Evolutionary conservation across 768 basidiomycete genomes (phyloP).

Genomic region (Tephrocybe sp.): DNA sequence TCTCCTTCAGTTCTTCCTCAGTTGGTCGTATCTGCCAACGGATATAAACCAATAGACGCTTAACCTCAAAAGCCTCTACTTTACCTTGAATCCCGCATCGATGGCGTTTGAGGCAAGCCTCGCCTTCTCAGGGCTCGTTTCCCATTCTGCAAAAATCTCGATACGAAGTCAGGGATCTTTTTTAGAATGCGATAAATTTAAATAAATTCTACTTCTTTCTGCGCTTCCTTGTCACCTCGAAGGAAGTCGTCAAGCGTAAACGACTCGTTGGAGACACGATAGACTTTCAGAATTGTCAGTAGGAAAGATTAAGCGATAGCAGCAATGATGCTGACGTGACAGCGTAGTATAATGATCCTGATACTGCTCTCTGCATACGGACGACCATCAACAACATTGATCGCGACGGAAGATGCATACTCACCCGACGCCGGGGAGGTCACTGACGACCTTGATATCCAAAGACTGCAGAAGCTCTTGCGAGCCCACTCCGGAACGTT

Average conservation of each 20-base stretch:
- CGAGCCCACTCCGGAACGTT: conserved; percentile 69
- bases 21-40: conserved; percentile 60
- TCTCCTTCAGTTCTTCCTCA: conserved; percentile 68
- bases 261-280: conserved; percentile 65
- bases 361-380: conserved; percentile 64
- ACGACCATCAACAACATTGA: no score
- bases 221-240: conserved; percentile 60
- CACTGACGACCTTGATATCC: conserved; percentile 62
- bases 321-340: conserved; percentile 41
- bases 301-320: neutral
- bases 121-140: conserved; percentile 65
- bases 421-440: conserved; percentile 70
- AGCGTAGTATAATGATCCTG: conserved; percentile 77
- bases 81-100: conserved; percentile 73
- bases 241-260: conserved; percentile 69
- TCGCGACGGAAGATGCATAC: conserved; percentile 17
- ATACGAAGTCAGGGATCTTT: neutral
- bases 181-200: neutral
- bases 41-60: no score
- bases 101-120: conserved; percentile 69
- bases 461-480: conserved; percentile 53
- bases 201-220: conserved; percentile 45
- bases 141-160: conserved; percentile 67
- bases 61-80: neutral
- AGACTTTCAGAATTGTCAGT: conserved; percentile 38